Evolutionary conservation across 371 early-diverging fungal species (phyloP), one percentile per base, ranked within the genome.

Genomic region (Mucor indicus): DNA sequence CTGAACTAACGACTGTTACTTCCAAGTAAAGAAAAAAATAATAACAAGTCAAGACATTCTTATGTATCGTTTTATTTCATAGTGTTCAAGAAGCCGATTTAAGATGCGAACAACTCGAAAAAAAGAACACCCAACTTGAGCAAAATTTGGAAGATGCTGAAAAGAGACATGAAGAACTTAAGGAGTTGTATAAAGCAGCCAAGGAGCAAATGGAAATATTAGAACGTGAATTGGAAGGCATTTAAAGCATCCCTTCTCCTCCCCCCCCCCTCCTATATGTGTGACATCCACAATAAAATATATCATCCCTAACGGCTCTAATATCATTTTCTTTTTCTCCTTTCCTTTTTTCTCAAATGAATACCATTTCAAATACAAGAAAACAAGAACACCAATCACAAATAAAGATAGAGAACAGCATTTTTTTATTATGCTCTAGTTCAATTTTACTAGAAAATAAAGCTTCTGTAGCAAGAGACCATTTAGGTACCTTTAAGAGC

Each of bases 381-480:
- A n/a, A n/a, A n/a, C n/a, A n/a, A n/a, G n/a, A n/a, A n/a, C n/a
- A n/a, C n/a, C n/a, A n/a, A n/a, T n/a, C n/a, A n/a, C n/a, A n/a
- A n/a, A n/a, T n/a, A n/a, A n/a, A n/a, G n/a, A n/a, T n/a, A n/a
- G n/a, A n/a, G n/a, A n/a, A n/a, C n/a, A n/a, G n/a, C n/a, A n/a
- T n/a, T n/a, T n/a, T n/a, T n/a, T n/a, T n/a, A n/a, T n/a, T n/a
- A n/a, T n/a, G 57, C 37, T 75, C 71, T 13, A 62, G 67, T 9
- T 70, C 75, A 0, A 57, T 60, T 25, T 62, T 70, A 12, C 71
- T 90, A 22, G 87, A 90, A 42, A 91, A 91, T 67, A 88, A 81
- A 57, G 86, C 87, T 30, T 81, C 84, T 32, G 83, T 84, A 11
- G 91, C 91, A 31, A 74, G 91, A 58, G 91, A 91, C 52, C 87